Conservation (phyloP, 2,329 filamentous ascomycete species). For the Coniochaeta sp. region DNA sequence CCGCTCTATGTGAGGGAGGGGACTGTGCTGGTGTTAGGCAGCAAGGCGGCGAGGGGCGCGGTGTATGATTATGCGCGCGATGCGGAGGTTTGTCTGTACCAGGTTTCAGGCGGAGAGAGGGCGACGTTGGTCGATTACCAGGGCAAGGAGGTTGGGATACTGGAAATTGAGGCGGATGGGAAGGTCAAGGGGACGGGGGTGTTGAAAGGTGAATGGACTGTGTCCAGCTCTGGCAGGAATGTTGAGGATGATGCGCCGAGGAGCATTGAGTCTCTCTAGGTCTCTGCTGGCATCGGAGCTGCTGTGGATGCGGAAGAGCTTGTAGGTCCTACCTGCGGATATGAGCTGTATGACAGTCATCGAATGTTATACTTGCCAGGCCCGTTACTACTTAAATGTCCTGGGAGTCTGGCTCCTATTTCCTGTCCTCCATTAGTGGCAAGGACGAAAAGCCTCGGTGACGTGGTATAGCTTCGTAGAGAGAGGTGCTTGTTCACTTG, state of each 20-base stretch:
- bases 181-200: slow-evolving; percentile 29
- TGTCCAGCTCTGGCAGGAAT: not conserved
- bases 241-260: not conserved
- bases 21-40: slow-evolving; percentile 38
- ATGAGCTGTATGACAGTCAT: no score
- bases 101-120: slow-evolving; percentile 30
- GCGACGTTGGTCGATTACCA: slow-evolving; percentile 33
- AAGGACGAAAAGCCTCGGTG: no score
- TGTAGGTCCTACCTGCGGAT: no score
- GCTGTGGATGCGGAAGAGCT: no score
- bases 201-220: slow-evolving; percentile 25
- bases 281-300: not conserved
- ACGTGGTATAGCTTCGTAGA: no score
- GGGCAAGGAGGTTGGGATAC: slow-evolving; percentile 29
- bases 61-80: slow-evolving; percentile 40
- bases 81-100: slow-evolving; percentile 40
- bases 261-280: not conserved
- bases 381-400: no score
- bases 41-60: slow-evolving; percentile 26
- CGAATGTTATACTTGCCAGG: no score
- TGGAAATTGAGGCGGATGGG: slow-evolving; percentile 30
- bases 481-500: no score
- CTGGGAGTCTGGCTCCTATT: no score
- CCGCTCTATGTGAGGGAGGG: slow-evolving; percentile 52
- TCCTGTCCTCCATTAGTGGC: no score